Conservation (phyloP, 176 grass and related monocot species). For the Dendrocalamus sinicus region DNA sequence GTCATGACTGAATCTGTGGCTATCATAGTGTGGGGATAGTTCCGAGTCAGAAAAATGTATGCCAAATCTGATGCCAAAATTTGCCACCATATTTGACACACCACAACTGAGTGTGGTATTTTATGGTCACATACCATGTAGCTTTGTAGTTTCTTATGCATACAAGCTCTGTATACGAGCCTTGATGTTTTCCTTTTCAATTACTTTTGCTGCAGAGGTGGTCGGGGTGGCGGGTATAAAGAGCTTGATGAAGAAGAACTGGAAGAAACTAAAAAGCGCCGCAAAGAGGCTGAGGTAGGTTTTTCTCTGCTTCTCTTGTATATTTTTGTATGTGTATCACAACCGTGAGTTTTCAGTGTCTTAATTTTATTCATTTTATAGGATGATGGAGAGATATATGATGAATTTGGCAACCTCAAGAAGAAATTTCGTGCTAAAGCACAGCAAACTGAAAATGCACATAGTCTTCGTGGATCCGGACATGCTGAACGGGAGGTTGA, state of each 20-base stretch:
- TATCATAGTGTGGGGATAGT: not conserved
- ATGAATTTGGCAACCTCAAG: constrained; percentile 99
- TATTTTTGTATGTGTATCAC: not conserved
- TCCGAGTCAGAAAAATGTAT: not conserved
- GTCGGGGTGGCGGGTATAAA: constrained; percentile 93
- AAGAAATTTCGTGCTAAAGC: constrained; percentile 96
- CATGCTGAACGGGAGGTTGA: constrained; percentile 81
- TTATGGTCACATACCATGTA: not conserved
- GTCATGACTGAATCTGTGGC: not conserved
- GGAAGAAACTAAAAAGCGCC: constrained; percentile 85
- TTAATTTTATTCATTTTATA: constrained; percentile 52
- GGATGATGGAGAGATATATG: constrained; percentile 99
- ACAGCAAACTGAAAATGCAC: constrained; percentile 58
- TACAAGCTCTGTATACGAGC: not conserved
- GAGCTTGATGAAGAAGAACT: constrained; percentile 98
- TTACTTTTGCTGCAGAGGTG: constrained; percentile 59
- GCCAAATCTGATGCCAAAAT: not conserved
- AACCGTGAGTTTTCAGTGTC: constrained; percentile 33
- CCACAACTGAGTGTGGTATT: not conserved
- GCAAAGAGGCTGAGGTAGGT: constrained; percentile 85
- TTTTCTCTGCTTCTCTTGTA: constrained; percentile 28
- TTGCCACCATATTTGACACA: not conserved
- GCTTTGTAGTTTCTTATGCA: not conserved
- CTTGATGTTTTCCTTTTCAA: not conserved
- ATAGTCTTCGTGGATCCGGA: constrained; percentile 63